Evolutionary conservation across 2,329 filamentous ascomycete species (phyloP), one percentile per base, ranked within the genome.

Genomic region (Curvularia sp.): DNA sequence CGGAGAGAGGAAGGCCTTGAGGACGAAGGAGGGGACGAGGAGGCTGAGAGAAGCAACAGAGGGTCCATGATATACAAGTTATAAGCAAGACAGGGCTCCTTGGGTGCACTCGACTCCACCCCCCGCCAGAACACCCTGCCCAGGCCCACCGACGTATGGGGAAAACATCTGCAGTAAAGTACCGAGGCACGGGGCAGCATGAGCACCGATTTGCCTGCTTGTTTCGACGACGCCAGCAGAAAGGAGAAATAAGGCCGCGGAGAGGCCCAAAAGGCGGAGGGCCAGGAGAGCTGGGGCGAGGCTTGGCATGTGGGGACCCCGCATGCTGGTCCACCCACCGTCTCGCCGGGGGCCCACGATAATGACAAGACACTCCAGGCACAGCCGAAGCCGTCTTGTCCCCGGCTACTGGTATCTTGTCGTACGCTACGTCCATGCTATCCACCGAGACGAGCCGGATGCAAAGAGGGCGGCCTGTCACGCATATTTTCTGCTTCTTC

Each of bases 241-340:
- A 43, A 54, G 49, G 18, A 53, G 41, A 36, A 28, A 39, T 27
- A 43, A 45, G 27, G 36, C 45, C 54, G 54, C 49, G 60, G 55
- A 47, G 43, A 21, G 46, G 25, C 50, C 55, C 65, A 54, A 45
- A 59, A 60, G 55, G 21, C 57, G 52, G 54, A 58, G 60, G 49
- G 60, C 62, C 36, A 49, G 27, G 30, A 55, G 63, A 60, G 57
- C 58, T 65, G 68, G 67, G 66, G 67, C 42, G 55, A 43, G 51
- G 21, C 68, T 73, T 70, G 67, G 69, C 66, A 51, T 60, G 61
- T 73, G 70, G 70, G 63, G 70, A 67, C 65, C 70, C 69, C 69
- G 68, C 68, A 65, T 65, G 43, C 52, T 47, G 60, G 55, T 42
- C 28, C 13, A 57, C 49, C 59, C 60, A 61, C 55, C 51, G 47